These are phyloP conservation scores for Neurospora cerealis DNA, from an alignment of 495 filamentous ascomycete species.

Conservation along the genomic window DNA sequence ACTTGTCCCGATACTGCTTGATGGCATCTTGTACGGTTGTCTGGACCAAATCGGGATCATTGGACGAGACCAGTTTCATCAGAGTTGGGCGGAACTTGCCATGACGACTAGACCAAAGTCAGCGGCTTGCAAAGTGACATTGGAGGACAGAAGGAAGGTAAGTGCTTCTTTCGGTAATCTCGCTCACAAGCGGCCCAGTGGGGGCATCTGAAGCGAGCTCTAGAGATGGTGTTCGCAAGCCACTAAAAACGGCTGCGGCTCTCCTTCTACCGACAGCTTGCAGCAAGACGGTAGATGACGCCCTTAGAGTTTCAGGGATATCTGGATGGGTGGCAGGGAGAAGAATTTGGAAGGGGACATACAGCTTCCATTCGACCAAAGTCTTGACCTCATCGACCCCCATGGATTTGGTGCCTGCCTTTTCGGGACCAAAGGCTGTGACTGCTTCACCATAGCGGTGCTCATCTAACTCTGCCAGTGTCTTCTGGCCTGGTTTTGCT, in stretches of 20 bases:
- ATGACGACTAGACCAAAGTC: constrained; percentile 37
- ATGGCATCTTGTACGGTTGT: constrained; percentile 41
- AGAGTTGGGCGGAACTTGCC: constrained; percentile 62
- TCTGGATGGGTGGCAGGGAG: neutral
- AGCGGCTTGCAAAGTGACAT: constrained; percentile 2
- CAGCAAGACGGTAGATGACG: neutral
- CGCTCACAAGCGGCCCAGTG: neutral
- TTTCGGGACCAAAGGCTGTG: constrained; percentile 22
- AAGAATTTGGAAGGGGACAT: constrained; percentile 4
- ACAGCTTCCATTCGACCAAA: constrained; percentile 76
- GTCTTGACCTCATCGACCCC: constrained; percentile 33
- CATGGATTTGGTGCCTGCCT: constrained; percentile 20
- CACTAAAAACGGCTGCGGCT: neutral
- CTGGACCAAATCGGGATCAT: constrained; percentile 33
- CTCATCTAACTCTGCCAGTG: constrained; percentile 36
- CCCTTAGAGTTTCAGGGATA: neutral
- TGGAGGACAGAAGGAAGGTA: neutral
- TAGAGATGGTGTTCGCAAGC: neutral
- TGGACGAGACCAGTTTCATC: constrained; percentile 53
- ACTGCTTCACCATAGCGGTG: constrained; percentile 38
- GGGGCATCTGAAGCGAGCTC: neutral
- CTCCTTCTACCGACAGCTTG: neutral
- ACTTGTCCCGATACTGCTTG: constrained; percentile 30
- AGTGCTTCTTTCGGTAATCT: neutral
- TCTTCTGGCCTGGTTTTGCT: constrained; percentile 34